A percentile compares a stretch with the other conserved stretches of the same genome.
Evolutionary conservation across 169 alveolate genomes (phyloP).

Genomic region (Eimeria sp.): DNA sequence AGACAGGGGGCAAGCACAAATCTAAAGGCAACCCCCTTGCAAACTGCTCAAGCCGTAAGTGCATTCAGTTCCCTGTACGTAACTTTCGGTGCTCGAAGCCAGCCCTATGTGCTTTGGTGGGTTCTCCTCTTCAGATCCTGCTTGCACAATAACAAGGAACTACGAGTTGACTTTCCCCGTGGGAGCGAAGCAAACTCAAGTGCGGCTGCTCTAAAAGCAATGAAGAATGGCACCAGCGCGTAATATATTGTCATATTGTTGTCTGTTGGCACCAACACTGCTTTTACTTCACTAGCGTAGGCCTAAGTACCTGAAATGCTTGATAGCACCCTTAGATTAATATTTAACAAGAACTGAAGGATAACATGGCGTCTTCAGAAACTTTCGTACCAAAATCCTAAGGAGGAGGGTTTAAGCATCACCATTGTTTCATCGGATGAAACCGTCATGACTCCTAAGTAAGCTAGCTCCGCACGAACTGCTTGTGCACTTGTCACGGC

Average conservation of each 20-base stretch:
- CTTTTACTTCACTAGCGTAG: not conserved
- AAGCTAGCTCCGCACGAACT: not conserved
- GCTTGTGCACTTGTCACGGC: not conserved
- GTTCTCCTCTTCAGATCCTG: conserved; percentile 48
- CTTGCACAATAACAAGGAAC: conserved; percentile 7
- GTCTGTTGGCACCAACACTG: not conserved
- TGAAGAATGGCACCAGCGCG: not conserved
- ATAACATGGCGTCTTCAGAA: not conserved
- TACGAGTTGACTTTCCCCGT: conserved; percentile 71
- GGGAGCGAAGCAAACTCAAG: conserved; percentile 76
- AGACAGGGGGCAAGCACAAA: conserved; percentile 13
- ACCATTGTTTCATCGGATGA: conserved; percentile 26
- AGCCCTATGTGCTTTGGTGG: not conserved
- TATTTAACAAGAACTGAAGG: not conserved
- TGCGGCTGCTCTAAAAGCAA: not conserved
- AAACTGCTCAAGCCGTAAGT: conserved; percentile 30
- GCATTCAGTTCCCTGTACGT: not conserved
- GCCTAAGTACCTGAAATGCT: not conserved
- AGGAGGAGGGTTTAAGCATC: not conserved
- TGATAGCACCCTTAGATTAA: not conserved
- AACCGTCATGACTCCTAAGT: conserved; percentile 57
- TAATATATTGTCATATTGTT: not conserved
- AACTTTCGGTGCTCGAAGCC: not conserved
- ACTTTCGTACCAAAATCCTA: conserved; percentile 63
- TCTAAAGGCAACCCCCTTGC: conserved; percentile 9